Conservation (phyloP, 2,329 filamentous ascomycete species). For the Acrocalymma vagum region DNA sequence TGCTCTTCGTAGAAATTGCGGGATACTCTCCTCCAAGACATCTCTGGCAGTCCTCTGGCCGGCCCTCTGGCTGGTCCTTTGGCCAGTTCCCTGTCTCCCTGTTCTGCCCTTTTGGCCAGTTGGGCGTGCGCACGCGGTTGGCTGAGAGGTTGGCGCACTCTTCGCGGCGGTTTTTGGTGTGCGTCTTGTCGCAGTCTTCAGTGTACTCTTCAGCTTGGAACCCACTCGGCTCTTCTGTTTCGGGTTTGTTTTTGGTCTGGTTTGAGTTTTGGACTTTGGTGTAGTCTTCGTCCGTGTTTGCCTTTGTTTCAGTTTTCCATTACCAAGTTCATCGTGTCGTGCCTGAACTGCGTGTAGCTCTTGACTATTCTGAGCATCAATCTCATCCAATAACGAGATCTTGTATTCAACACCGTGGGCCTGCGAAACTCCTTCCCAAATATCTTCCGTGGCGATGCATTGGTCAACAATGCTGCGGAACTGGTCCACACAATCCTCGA, state of each 20-base stretch:
- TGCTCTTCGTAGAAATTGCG: too few relatives aligned
- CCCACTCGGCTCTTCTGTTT: neutral
- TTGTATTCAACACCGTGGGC: neutral
- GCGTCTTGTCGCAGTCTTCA: neutral
- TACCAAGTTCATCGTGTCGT: too few relatives aligned
- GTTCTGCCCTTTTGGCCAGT: too few relatives aligned
- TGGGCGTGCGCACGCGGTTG: too few relatives aligned
- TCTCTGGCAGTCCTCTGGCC: too few relatives aligned
- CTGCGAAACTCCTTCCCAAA: neutral
- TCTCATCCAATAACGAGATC: neutral
- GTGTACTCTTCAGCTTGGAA: neutral
- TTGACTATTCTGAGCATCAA: neutral
- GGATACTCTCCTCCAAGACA: too few relatives aligned
- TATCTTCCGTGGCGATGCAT: neutral
- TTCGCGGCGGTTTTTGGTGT: too few relatives aligned
- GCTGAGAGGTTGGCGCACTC: too few relatives aligned
- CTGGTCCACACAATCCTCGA: neutral
- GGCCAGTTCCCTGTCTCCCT: too few relatives aligned
- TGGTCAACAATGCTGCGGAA: constrained; percentile 1
- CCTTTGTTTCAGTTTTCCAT: neutral
- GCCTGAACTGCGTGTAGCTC: too few relatives aligned
- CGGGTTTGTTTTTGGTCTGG: neutral
- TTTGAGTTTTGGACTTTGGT: neutral
- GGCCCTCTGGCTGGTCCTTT: too few relatives aligned
- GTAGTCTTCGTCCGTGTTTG: neutral